Evolutionary conservation across 2,329 filamentous ascomycete genomes (phyloP).

Genomic region (Botrytis elliptica): DNA sequence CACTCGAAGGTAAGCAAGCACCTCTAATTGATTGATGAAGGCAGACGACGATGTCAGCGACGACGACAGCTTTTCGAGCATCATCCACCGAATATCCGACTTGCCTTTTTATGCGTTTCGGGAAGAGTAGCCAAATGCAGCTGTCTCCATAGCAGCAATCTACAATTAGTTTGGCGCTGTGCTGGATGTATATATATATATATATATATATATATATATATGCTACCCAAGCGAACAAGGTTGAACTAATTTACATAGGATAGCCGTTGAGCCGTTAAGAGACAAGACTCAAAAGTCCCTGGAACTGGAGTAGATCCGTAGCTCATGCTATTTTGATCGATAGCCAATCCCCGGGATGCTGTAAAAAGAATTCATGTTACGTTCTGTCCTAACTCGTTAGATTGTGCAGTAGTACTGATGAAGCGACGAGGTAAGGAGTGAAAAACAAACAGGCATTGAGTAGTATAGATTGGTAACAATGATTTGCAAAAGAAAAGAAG

Average conservation of each 20-base stretch:
- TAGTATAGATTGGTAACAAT: background rate
- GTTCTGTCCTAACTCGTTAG: background rate
- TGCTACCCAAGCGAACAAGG: background rate
- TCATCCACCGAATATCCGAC: background rate
- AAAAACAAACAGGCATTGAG: background rate
- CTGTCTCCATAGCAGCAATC: background rate
- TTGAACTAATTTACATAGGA: background rate
- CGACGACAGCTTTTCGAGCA: background rate
- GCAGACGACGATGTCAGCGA: background rate
- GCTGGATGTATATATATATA: too few relatives aligned
- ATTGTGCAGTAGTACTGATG: conserved; percentile 4
- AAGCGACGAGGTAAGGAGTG: background rate
- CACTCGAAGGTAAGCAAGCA: background rate
- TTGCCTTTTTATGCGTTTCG: background rate
- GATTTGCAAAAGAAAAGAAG: background rate
- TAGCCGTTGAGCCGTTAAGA: background rate
- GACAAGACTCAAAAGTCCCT: background rate
- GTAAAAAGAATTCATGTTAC: conserved; percentile 7
- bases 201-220: background rate
- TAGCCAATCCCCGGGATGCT: background rate
- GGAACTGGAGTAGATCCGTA: background rate
- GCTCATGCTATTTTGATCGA: background rate
- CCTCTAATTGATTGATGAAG: background rate
- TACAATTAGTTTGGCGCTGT: background rate
- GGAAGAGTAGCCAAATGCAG: background rate